Conservation (phyloP, 192 early-diverging fungal species). For the Coemansia sp. region DNA sequence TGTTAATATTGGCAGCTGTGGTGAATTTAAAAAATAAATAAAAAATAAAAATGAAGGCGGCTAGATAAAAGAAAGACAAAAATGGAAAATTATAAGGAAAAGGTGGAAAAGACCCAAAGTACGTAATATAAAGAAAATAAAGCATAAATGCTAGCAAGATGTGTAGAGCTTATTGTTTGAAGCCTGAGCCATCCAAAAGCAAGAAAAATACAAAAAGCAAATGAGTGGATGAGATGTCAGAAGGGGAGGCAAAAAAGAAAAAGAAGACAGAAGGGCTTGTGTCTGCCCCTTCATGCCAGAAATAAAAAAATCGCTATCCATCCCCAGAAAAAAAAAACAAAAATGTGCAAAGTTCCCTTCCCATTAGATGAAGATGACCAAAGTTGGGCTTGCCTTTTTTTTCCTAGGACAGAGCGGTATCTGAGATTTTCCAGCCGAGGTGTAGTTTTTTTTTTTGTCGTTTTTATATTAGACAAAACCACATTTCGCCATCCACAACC, state of each 20-base stretch:
- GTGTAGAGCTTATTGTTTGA: neutral
- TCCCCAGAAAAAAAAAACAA: slow-evolving; percentile 5
- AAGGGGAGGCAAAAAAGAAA: slow-evolving; percentile 10
- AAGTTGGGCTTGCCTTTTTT: neutral
- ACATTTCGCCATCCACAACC: too few relatives aligned
- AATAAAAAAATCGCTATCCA: neutral
- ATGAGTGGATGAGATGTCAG: slow-evolving; percentile 1
- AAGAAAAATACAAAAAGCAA: neutral
- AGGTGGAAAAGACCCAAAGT: neutral
- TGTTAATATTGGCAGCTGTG: slow-evolving; percentile 4
- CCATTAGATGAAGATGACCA: neutral
- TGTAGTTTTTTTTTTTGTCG: neutral
- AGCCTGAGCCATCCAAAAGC: neutral
- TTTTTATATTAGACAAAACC: too few relatives aligned
- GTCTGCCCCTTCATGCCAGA: neutral
- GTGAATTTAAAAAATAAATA: slow-evolving; percentile 9
- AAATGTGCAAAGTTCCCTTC: slow-evolving; percentile 2
- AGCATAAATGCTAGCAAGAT: slow-evolving; percentile 10
- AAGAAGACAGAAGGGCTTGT: slow-evolving; percentile 2
- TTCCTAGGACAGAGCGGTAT: neutral
- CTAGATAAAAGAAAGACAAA: neutral
- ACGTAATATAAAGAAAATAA: slow-evolving; percentile 1
- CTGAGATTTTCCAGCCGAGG: neutral
- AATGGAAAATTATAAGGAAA: neutral
- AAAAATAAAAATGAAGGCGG: neutral